These are phyloP conservation scores for Penicillium rolfsii DNA, from an alignment of 2,329 filamentous ascomycete genomes.

Conservation along the genomic window DNA sequence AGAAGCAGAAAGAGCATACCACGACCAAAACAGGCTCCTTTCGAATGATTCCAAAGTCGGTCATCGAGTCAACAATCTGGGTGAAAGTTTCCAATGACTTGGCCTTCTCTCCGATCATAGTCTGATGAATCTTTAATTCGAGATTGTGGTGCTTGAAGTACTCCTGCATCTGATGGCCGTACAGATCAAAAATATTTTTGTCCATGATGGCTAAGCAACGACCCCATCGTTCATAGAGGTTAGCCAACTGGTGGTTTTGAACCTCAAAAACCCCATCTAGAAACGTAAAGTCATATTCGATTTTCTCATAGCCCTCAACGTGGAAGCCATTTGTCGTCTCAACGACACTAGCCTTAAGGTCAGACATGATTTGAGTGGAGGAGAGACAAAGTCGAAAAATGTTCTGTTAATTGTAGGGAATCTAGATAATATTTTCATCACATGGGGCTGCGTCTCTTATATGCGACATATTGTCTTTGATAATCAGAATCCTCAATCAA, in stretches of 20 bases:
- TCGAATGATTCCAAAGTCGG: constrained; percentile 9
- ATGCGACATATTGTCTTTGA: neutral
- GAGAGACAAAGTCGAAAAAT: neutral
- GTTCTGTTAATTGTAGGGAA: neutral
- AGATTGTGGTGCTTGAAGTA: constrained; percentile 5
- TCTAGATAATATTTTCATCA: neutral
- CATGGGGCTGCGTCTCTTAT: neutral
- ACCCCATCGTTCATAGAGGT: constrained; percentile 6
- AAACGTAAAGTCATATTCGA: constrained; percentile 9
- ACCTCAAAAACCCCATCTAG: constrained; percentile 6
- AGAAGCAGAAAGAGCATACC: neutral
- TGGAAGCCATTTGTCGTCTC: constrained; percentile 7
- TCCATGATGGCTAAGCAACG: constrained; percentile 11
- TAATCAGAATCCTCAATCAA: neutral
- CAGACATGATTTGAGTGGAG: constrained; percentile 1
- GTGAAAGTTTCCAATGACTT: constrained; percentile 9
- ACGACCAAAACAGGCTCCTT: constrained; percentile 10
- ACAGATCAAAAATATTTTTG: constrained; percentile 6
- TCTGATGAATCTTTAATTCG: constrained; percentile 9
- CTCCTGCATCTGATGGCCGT: constrained; percentile 1
- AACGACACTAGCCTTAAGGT: constrained; percentile 8
- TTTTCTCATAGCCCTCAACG: constrained; percentile 8
- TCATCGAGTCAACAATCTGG: constrained; percentile 9
- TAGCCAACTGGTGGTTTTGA: constrained; percentile 1
- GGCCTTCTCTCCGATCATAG: constrained; percentile 9